Evolutionary conservation across 2,329 filamentous ascomycete genomes (phyloP).

Genomic region (Alternaria brassicicola): DNA sequence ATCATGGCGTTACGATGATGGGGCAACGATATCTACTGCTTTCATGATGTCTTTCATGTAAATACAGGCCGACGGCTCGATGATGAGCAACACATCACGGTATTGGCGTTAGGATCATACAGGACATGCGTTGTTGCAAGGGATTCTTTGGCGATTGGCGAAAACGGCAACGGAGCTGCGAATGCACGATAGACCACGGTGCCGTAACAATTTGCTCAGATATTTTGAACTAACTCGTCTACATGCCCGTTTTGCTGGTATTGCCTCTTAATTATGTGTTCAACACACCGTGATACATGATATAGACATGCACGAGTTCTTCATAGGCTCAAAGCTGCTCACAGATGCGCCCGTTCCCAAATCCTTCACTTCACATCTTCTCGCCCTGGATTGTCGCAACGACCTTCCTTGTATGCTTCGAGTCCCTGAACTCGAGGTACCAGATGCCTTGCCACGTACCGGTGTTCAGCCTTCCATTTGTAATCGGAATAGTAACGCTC

Average conservation of each 20-base stretch:
- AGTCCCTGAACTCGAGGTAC: constrained; percentile 86
- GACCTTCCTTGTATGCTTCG: constrained; percentile 78
- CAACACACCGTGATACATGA: background rate
- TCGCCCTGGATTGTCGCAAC: constrained; percentile 96
- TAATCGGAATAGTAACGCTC: constrained; percentile 89
- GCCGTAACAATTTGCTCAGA: background rate
- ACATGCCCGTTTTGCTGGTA: background rate
- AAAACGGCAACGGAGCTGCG: background rate
- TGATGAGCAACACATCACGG: background rate
- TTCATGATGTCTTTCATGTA: background rate
- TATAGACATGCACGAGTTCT: background rate
- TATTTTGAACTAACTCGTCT: background rate
- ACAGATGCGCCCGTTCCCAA: background rate
- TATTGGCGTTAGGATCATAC: background rate
- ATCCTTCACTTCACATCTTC: constrained; percentile 53
- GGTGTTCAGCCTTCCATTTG: constrained; percentile 75
- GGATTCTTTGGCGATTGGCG: background rate
- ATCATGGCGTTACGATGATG: background rate
- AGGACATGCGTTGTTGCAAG: background rate
- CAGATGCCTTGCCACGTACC: constrained; percentile 89
- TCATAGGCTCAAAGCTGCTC: background rate
- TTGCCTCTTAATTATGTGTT: background rate
- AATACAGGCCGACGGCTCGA: background rate
- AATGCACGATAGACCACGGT: background rate
- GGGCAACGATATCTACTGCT: background rate